Percentiles rank a stretch among this genome's conserved stretches.
These are phyloP conservation scores for Syzygium aqueum DNA, from an alignment of 345 rosid species.

Conservation along the genomic window DNA sequence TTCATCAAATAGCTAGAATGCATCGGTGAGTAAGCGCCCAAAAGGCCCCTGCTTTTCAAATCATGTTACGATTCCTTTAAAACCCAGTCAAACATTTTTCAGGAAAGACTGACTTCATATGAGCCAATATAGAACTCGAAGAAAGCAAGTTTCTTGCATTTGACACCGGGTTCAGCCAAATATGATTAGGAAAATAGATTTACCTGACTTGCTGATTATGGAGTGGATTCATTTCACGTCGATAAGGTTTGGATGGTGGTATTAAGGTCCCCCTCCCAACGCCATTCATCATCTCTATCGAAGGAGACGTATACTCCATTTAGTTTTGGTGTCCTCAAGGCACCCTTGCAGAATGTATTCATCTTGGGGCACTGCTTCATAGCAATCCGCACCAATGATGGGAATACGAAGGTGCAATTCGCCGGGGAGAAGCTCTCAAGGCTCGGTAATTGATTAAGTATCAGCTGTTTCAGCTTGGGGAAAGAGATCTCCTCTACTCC, in stretches of 20 bases:
- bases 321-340: no score
- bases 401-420: no score
- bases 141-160: not conserved
- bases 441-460: no score
- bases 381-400: no score
- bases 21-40: not conserved
- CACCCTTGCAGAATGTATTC: no score
- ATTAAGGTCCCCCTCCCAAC: not conserved
- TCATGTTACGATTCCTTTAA: not conserved
- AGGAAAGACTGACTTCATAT: not conserved
- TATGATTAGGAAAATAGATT: no score
- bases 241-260: not conserved
- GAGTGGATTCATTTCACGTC: not conserved
- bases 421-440: no score
- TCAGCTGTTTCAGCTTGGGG: fast-evolving
- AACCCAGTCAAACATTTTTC: not conserved
- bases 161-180: fast-evolving
- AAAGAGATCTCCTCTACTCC: not conserved
- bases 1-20: not conserved
- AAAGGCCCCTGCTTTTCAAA: not conserved
- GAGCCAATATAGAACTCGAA: not conserved
- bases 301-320: no score
- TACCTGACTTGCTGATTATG: not conserved
- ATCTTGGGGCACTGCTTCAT: no score
- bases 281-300: not conserved